Evolutionary conservation across 2,329 filamentous ascomycete species (phyloP), one percentile per base, ranked within the genome.

Genomic region (Hysterium pulicare): DNA sequence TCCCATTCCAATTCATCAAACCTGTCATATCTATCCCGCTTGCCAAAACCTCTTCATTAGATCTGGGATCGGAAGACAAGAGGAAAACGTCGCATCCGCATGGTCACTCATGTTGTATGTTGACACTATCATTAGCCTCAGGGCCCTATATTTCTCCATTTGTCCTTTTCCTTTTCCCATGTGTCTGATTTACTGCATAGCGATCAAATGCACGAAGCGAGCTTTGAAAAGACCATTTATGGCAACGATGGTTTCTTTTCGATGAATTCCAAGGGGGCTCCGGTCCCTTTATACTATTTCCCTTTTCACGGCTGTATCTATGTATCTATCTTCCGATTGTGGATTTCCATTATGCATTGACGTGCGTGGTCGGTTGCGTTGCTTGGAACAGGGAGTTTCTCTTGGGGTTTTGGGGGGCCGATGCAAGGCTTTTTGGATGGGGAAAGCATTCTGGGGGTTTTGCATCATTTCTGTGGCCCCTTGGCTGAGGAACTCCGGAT

Each of bases 161-260:
- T 34, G 10, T 34, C 11, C 32, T 19, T 34, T 34, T n/a, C 11
- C 16, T n/a, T 10, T 34, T n/a, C n/a, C n/a, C n/a, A n/a, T n/a
- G n/a, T n/a, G n/a, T 34, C 21, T n/a, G 16, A 11, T 17, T n/a
- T 19, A 34, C n/a, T 34, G 32, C 32, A 34, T 34, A 19, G 32
- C 32, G 32, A 34, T 34, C 15, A 15, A 34, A n/a, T n/a, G n/a
- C n/a, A n/a, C n/a, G n/a, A 11, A 34, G 32, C 32, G 32, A 34
- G 17, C 17, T 16, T 32, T 32, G 17, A 32, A 32, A 13, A 5
- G 17, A 32, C 11, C 32, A 15, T 17, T 34, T 15, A 34, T 34
- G 32, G 17, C n/a, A 34, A 34, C 4, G n/a, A 6, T 34, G 13
- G 32, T 34, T 34, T n/a, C 11, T 11, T 15, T 28, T n/a, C 8